These are phyloP conservation scores for Dalechampia spathulata DNA, from an alignment of 441 rosid species.

Conservation along the genomic window DNA sequence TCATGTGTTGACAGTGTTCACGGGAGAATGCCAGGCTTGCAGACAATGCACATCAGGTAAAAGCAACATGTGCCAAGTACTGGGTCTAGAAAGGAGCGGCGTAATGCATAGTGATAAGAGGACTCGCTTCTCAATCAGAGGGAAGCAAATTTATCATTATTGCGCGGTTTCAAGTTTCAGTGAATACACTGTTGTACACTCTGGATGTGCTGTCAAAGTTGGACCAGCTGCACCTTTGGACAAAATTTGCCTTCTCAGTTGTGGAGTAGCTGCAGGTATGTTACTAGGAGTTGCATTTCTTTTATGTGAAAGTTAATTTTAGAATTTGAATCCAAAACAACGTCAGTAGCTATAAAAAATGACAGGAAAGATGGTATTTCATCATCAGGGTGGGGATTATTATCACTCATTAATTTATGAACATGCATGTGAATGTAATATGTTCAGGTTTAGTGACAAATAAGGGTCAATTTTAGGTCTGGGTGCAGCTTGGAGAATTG, in stretches of 20 bases:
- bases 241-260: conserved; percentile 82
- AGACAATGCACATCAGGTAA: conserved; percentile 63
- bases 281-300: not conserved
- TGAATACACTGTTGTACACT: conserved; percentile 82
- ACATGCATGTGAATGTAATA: too few species aligned
- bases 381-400: too few species aligned
- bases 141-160: conserved; percentile 75
- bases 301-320: not conserved
- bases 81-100: conserved; percentile 85
- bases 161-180: conserved; percentile 96
- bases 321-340: too few species aligned
- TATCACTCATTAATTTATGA: too few species aligned
- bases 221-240: conserved; percentile 58
- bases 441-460: too few species aligned
- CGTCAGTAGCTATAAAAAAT: too few species aligned
- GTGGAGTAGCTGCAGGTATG: conserved; percentile 81
- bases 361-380: too few species aligned
- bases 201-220: conserved; percentile 92
- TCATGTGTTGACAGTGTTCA: conserved; percentile 75
- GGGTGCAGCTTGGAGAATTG: conserved; percentile 99
- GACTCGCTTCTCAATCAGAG: conserved; percentile 68
- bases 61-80: conserved; percentile 77
- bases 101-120: conserved; percentile 77
- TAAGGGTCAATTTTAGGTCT: conserved; percentile 37
- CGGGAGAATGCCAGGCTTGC: conserved; percentile 75